Evolutionary conservation across 192 early-diverging fungal species (phyloP).

Genomic region (Coemansia aciculifera): DNA sequence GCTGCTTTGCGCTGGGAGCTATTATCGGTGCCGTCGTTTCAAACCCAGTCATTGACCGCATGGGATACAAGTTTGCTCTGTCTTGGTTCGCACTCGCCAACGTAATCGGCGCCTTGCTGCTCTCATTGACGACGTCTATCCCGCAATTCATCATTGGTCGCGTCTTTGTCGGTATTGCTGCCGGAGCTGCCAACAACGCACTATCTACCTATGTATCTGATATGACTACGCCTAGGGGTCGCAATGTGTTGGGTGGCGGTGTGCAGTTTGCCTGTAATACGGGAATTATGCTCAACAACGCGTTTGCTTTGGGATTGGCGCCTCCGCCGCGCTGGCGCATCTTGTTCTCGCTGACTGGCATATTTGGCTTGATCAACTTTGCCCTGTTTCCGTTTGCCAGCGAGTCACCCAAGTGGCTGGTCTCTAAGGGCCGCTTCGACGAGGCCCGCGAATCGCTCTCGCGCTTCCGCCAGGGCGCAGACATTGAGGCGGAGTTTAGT

Average conservation of each 20-base stretch:
- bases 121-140: slow-evolving; percentile 62
- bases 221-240: slow-evolving; percentile 67
- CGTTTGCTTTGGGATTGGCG: slow-evolving; percentile 63
- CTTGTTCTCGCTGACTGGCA: slow-evolving; percentile 63
- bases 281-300: slow-evolving; percentile 74
- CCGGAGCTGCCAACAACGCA: slow-evolving; percentile 64
- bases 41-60: slow-evolving; percentile 58
- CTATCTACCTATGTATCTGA: slow-evolving; percentile 77
- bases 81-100: slow-evolving; percentile 70
- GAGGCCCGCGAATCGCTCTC: slow-evolving; percentile 60
- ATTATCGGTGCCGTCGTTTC: slow-evolving; percentile 68
- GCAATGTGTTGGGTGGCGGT: slow-evolving; percentile 71
- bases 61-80: slow-evolving; percentile 67
- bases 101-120: slow-evolving; percentile 63
- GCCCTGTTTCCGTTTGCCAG: slow-evolving; percentile 68
- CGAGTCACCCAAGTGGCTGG: slow-evolving; percentile 75
- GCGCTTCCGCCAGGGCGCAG: slow-evolving; percentile 57
- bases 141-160: slow-evolving; percentile 74
- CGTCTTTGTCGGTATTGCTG: slow-evolving; percentile 69
- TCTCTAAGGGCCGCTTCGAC: slow-evolving; percentile 62
- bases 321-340: slow-evolving; percentile 70
- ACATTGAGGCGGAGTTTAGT: slow-evolving; percentile 63
- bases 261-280: slow-evolving; percentile 77
- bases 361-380: slow-evolving; percentile 62
- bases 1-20: slow-evolving; percentile 64